A percentile compares a stretch with the other conserved stretches of the same genome.
Evolutionary conservation across 1,284 basidiomycete genomes (phyloP).

Genomic region (Puccinia novopanici): DNA sequence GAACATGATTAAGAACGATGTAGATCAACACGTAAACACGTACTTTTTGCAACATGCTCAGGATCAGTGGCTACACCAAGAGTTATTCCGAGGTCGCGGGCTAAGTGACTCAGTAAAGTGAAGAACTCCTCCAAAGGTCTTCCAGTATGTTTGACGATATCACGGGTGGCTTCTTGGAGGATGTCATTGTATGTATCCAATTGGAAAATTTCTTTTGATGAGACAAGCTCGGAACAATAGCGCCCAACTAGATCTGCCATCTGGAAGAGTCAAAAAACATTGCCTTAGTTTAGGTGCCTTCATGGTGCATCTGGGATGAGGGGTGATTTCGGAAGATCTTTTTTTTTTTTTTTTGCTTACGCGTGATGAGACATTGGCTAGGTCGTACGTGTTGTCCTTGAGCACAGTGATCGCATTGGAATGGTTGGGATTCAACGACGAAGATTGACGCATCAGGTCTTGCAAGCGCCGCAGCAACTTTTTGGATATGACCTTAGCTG

Average conservation of each 20-base stretch:
- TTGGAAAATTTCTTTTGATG: conserved; percentile 74
- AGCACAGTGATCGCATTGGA: conserved; percentile 49
- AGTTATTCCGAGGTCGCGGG: conserved; percentile 70
- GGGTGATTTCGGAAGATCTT: background rate
- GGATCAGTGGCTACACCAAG: conserved; percentile 72
- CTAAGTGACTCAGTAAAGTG: conserved; percentile 70
- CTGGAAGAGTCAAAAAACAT: conserved; percentile 60
- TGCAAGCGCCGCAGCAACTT: conserved; percentile 82
- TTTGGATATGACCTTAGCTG: conserved; percentile 70
- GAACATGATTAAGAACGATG: too few species aligned
- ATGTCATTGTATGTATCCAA: conserved; percentile 71
- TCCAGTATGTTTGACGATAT: conserved; percentile 69
- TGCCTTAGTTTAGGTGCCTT: background rate
- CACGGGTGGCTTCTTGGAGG: conserved; percentile 71
- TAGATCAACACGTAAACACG: too few species aligned
- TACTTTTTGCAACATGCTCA: conserved; percentile 78
- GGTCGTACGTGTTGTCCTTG: conserved; percentile 48
- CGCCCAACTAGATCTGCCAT: conserved; percentile 82
- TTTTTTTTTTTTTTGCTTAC: conserved; percentile 21
- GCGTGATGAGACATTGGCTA: conserved; percentile 42
- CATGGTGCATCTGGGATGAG: background rate
- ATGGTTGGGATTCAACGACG: conserved; percentile 39
- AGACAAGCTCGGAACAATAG: conserved; percentile 73
- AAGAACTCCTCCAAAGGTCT: conserved; percentile 70
- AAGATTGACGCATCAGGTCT: conserved; percentile 72